Evolutionary conservation across 176 grass and related monocot genomes (phyloP), one percentile per base, ranked within the genome.

Genomic region (Leersia perrieri): DNA sequence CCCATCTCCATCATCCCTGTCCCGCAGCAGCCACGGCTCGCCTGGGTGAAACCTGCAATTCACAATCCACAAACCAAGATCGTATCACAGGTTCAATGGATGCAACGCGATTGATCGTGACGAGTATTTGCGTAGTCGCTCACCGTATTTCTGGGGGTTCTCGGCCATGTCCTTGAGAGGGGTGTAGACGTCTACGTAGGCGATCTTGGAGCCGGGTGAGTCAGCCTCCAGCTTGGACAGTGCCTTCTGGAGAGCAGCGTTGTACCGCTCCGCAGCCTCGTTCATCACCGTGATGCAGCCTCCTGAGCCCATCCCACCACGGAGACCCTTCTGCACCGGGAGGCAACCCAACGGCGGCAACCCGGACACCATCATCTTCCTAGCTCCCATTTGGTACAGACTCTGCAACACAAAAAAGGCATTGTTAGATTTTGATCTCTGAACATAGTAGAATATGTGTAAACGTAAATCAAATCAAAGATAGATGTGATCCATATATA

Each of bases 271-370:
- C 33, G 74, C 28, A 1, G 69, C 90, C 31, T 44, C 39, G 47
- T 88, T 91, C 78, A 60, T 40, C 5, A 35, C 51, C 28, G 41
- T 40, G 62, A 86, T 25, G 86, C 86, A 92, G 1, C 40, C 78
- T 27, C 64, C 53, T 13, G 58, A 10, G 2, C 5, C 38, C 9
- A n/a, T 32, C 13, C 34, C 32, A 3, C 34, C 32, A 3, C 20
- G 34, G 10, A 83, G 47, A 40, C 70, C 81, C 63, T 66, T 89
- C 65, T 71, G 67, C 14, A 86, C 26, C 55, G 90, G 90, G 44
- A 92, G 90, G 71, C 90, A 92, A 2, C 90, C 90, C 79, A 92
- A 38, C 58, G 90, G 87, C 49, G 87, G 80, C 72, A 92, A 65
- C 10, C 87, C 83, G 1, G 80, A 57, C 26, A 92, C 87, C 41